Percentiles rank a stretch among this genome's conserved stretches.
phyloP scores from a whole-genome alignment of 2,329 filamentous ascomycete species.

The Achaetomium macrosporum region DNA sequence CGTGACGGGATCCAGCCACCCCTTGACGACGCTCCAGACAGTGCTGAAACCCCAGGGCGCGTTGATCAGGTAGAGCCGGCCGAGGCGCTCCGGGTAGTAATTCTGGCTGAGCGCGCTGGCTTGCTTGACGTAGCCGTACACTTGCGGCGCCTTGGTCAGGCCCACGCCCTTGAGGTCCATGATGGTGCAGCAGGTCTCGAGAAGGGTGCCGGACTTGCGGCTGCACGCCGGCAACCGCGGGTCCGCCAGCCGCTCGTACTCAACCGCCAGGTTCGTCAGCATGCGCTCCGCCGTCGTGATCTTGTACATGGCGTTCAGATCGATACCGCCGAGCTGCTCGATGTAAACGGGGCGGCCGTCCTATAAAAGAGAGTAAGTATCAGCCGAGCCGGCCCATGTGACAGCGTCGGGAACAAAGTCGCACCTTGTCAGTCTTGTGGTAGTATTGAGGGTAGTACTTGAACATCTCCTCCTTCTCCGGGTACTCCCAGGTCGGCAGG shows the following conservation, averaged over 20 bases:
- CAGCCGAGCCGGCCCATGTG: neutral
- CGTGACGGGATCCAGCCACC: constrained; percentile 94
- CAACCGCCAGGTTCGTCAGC: constrained; percentile 90
- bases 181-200: constrained; percentile 97
- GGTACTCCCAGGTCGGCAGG: constrained; percentile 76
- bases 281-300: constrained; percentile 91
- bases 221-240: constrained; percentile 92
- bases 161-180: constrained; percentile 97
- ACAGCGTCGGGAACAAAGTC: neutral
- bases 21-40: constrained; percentile 82
- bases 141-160: constrained; percentile 70
- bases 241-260: constrained; percentile 95
- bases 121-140: constrained; percentile 81
- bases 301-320: constrained; percentile 83
- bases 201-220: constrained; percentile 78
- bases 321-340: constrained; percentile 89
- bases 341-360: constrained; percentile 97
- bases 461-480: constrained; percentile 76
- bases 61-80: constrained; percentile 96
- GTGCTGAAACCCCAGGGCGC: constrained; percentile 90
- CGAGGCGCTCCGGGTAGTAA: constrained; percentile 97
- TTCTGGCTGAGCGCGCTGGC: constrained; percentile 91
- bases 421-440: constrained; percentile 86
- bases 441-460: constrained; percentile 98
- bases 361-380: constrained; percentile 40